Percentiles rank a stretch among this genome's conserved stretches.
phyloP scores from a whole-genome alignment of 306 rosid genomes.

The Coriaria nepalensis region DNA sequence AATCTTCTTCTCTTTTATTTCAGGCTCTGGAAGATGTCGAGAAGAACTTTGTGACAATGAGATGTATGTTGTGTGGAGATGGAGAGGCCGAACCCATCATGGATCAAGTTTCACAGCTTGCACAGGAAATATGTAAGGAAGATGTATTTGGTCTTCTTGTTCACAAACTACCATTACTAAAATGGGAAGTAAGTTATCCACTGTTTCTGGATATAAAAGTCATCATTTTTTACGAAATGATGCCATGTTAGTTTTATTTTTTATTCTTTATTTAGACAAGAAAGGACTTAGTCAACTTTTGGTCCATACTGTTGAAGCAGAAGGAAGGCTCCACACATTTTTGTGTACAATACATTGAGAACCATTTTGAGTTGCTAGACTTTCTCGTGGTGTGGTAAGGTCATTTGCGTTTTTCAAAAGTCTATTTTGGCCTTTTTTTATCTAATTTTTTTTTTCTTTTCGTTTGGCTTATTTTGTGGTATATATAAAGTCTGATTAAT shows the following conservation, averaged over 20 bases:
- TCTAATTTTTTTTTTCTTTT: background rate
- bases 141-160: conserved; percentile 57
- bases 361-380: conserved; percentile 65
- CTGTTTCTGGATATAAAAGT: no score
- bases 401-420: conserved; percentile 6
- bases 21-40: conserved; percentile 95
- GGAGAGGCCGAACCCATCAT: conserved; percentile 70
- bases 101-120: conserved; percentile 72
- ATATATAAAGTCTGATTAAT: background rate
- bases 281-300: conserved; percentile 78
- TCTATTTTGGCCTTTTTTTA: conserved; percentile 2
- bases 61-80: conserved; percentile 74
- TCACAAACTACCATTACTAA: conserved; percentile 66
- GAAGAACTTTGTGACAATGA: conserved; percentile 70
- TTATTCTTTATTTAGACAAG: conserved; percentile 49
- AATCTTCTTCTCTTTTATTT: conserved; percentile 13
- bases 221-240: conserved; percentile 8
- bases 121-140: conserved; percentile 73
- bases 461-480: conserved; percentile 1
- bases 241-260: conserved; percentile 3
- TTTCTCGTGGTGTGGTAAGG: conserved; percentile 83
- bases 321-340: conserved; percentile 49
- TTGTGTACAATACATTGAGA: conserved; percentile 65
- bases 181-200: conserved; percentile 85
- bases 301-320: conserved; percentile 82